Base-by-base conservation (phyloP, 345 rosid species). In the Reutealis trisperma region DNA sequence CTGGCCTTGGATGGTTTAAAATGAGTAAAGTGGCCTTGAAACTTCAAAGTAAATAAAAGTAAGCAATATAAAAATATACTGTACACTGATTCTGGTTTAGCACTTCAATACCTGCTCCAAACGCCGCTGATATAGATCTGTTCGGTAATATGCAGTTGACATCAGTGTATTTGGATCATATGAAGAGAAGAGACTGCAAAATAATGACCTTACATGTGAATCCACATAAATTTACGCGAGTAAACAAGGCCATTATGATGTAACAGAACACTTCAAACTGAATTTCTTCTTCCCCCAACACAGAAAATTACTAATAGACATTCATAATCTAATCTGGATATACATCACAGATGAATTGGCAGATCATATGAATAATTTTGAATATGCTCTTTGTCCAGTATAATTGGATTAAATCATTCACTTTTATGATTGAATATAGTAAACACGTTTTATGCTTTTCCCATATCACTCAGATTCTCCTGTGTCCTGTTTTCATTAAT, bases 101-200 rank as follows among this genome's bases (percentile, higher is more conserved):
- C 63, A 78, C 24, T 67, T 45, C 16, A 76, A 49, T 88, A 96
- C 98, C 95, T 88, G 80, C 27, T 83, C 81, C 78, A 92, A 70
- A 66, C 19, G 71, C 63, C 87, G 89, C 59, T 89, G 90, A 83
- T 88, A 96, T 70, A 91, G 80, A 88, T 96, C 93, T 67, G 89
- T 93, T 41, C 94, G 89, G 85, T 90, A 87, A 79, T 85, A 96
- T 49, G 99, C 97, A 74, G 91, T 96, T 62, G 98, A 96, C 97
- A 93, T 89, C 83, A 96, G 84, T 75, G 73, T 67, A 80, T 78
- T 89, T 34, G 92, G 95, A 82, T 93, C 86, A 60, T 91, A 93
- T 16, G 95, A 92, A 85, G 85, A 85, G 80, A 96, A 96, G 49
- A 96, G 90, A 82, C 98, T 93, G 95, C 88, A 88, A 76, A 80